phyloP scores from a whole-genome alignment of 2,329 filamentous ascomycete species.

The Talaromyces sp. region DNA sequence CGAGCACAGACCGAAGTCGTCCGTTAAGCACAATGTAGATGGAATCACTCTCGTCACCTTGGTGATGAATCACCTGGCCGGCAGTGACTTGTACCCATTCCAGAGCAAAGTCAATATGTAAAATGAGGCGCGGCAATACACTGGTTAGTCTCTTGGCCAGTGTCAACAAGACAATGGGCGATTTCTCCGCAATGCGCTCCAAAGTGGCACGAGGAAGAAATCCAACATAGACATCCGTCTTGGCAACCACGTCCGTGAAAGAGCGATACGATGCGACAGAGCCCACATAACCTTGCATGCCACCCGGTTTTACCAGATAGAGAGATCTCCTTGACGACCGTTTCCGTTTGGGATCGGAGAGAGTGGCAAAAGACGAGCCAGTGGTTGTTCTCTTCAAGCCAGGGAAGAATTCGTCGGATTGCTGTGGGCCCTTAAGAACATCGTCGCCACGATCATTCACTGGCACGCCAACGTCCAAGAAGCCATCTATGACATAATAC shows the following conservation, averaged over 20 bases:
- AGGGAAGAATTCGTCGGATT: conserved; percentile 35
- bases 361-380: conserved; percentile 32
- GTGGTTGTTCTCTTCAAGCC: conserved; percentile 43
- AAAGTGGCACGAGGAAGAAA: conserved; percentile 82
- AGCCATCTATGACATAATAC: conserved; percentile 97
- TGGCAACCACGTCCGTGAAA: conserved; percentile 93
- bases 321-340: conserved; percentile 61
- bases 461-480: conserved; percentile 87
- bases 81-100: conserved; percentile 98
- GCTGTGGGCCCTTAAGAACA: conserved; percentile 30
- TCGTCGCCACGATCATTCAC: conserved; percentile 54
- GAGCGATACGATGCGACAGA: conserved; percentile 93
- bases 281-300: conserved; percentile 88
- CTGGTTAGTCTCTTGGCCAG: conserved; percentile 94
- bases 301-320: conserved; percentile 89
- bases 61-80: conserved; percentile 89
- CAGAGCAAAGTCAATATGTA: conserved; percentile 96
- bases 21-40: conserved; percentile 98
- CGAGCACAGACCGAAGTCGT: conserved; percentile 76
- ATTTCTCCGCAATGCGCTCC: conserved; percentile 86
- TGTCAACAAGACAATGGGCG: conserved; percentile 86
- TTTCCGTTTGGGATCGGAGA: conserved; percentile 30
- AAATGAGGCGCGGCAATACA: conserved; percentile 78
- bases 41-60: conserved; percentile 91
- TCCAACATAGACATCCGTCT: conserved; percentile 96